These are phyloP conservation scores for Zymoseptoria pseudotritici DNA, from an alignment of 2,329 filamentous ascomycete species.

Conservation along the genomic window DNA sequence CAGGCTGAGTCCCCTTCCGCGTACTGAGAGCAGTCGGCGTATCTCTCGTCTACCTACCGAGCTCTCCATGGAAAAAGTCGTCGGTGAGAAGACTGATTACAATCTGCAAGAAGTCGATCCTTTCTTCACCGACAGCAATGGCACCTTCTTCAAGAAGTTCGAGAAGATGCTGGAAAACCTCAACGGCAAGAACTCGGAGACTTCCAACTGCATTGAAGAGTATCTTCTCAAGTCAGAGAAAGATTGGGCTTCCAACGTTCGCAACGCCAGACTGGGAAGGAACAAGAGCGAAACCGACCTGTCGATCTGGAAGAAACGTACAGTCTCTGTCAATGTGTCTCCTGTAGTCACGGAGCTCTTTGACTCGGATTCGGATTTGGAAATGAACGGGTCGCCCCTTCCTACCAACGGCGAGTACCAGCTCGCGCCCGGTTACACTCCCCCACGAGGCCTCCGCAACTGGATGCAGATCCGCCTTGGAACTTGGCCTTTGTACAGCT, in stretches of 20 bases:
- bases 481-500: slow-evolving; percentile 56
- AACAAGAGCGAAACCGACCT: slow-evolving; percentile 23
- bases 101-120: slow-evolving; percentile 18
- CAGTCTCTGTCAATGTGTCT: slow-evolving; percentile 22
- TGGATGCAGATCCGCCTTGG: slow-evolving; percentile 50
- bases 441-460: slow-evolving; percentile 50
- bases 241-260: slow-evolving; percentile 54
- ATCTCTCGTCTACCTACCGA: neutral
- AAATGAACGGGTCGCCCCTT: slow-evolving; percentile 11
- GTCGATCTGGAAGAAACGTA: slow-evolving; percentile 3
- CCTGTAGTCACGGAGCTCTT: slow-evolving; percentile 9
- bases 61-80: slow-evolving; percentile 49
- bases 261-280: slow-evolving; percentile 50
- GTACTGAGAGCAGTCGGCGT: neutral
- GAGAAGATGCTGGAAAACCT: slow-evolving; percentile 48
- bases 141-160: slow-evolving; percentile 52
- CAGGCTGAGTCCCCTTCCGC: neutral
- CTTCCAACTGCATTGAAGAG: slow-evolving; percentile 51
- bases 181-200: slow-evolving; percentile 49
- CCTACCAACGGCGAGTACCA: slow-evolving; percentile 41
- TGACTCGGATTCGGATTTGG: neutral
- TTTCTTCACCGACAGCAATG: slow-evolving; percentile 58
- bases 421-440: slow-evolving; percentile 46
- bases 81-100: slow-evolving; percentile 46
- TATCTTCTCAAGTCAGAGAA: slow-evolving; percentile 58